Conservation (phyloP, 108 stramenopile species). For the Cyclotella baltica region DNA sequence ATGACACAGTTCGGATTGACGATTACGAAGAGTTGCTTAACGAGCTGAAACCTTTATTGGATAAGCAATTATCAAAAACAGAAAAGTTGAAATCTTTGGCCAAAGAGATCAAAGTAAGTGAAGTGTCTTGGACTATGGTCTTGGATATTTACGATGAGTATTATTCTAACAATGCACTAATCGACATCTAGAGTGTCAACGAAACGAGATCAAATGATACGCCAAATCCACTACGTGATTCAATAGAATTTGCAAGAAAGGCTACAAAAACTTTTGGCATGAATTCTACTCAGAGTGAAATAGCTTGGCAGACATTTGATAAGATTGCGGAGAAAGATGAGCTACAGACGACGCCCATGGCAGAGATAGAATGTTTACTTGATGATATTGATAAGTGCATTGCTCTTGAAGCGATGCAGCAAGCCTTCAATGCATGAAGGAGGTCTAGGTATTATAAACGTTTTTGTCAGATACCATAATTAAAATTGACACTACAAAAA, state of each 20-base stretch:
- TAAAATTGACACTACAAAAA: too few relatives aligned
- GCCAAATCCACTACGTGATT: not conserved
- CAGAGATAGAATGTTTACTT: slow-evolving; percentile 16
- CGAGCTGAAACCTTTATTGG: not conserved
- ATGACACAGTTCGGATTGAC: not conserved
- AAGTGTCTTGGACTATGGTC: not conserved
- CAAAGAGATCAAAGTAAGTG: slow-evolving; percentile 8
- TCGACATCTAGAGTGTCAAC: not conserved
- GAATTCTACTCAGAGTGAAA: slow-evolving; percentile 6
- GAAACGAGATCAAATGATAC: not conserved
- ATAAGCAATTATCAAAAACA: not conserved
- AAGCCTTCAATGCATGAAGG: not conserved
- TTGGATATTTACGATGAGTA: not conserved
- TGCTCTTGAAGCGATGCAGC: not conserved
- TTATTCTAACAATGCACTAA: not conserved
- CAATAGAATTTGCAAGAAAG: slow-evolving; percentile 9
- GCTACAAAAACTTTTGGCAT: slow-evolving; percentile 8
- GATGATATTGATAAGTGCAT: slow-evolving; percentile 8
- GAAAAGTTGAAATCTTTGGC: slow-evolving; percentile 4
- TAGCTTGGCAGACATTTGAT: slow-evolving; percentile 13
- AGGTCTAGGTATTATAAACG: not conserved
- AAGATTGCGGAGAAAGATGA: not conserved
- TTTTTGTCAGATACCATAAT: too few relatives aligned
- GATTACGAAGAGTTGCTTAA: slow-evolving; percentile 2
- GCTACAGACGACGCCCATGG: not conserved